Evolutionary conservation across 2,329 filamentous ascomycete genomes (phyloP), one percentile per base, ranked within the genome.

Genomic region (Penicillium sclerotigenum): DNA sequence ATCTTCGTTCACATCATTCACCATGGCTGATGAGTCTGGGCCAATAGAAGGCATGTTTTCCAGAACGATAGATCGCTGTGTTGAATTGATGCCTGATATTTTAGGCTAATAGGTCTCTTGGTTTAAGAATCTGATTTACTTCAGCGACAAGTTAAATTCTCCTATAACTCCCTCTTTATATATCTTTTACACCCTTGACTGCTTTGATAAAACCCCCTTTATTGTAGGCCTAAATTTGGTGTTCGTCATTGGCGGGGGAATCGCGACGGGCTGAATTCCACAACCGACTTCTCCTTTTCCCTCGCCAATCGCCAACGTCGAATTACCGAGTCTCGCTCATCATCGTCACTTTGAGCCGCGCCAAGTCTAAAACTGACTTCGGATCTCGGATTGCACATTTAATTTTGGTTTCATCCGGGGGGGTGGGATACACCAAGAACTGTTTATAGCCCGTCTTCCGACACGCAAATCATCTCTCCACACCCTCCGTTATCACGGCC

Each of bases 241-340:
- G n/a, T 7, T 33, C 43, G 43, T 46, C 43, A 46, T 33, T 7
- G 28, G 60, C 36, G 60, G 62, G 57, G 62, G 59, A 58, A 63
- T 60, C 52, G 60, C 62, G 58, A 63, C 61, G 60, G 60, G 47
- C 45, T 41, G 16, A 26, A 33, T 34, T 18, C 5, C 43, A 26
- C 47, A 34, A 40, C 52, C 16, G 22, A 20, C 26, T 33, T 36
- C 31, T 43, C 47, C 24, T 18, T 22, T 33, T 22, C n/a, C 14
- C 45, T 28, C 46, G n/a, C 53, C 47, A 55, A 55, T 55, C 40
- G 40, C 40, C n/a, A 40, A 13, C 33, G 7, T 20, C 5, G 20
- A 55, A 52, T 55, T 55, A 52, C 47, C 53, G 53, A 55, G 41
- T 45, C 41, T 28, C 22, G 33, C 22, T 42, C 47, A 54, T 49